Percentiles rank a stretch among this genome's conserved stretches.
phyloP scores from a whole-genome alignment of 1,139 yeast species.

The Geotrichum reessii region DNA sequence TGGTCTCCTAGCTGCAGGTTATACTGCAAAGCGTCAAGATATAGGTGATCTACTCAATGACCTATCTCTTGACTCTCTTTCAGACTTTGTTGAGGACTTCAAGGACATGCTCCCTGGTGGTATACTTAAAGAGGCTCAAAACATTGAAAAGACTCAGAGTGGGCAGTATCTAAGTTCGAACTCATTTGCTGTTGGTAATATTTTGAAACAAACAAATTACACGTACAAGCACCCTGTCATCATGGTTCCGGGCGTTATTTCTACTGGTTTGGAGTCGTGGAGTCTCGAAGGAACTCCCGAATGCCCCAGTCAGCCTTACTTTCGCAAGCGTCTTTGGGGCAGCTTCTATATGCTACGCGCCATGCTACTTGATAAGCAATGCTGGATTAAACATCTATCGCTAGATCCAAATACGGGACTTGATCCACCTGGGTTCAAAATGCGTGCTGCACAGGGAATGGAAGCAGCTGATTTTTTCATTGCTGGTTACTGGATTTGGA shows the following conservation, averaged over 20 bases:
- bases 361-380: conserved; percentile 83
- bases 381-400: conserved; percentile 91
- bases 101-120: conserved; percentile 52
- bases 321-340: conserved; percentile 92
- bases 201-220: conserved; percentile 50
- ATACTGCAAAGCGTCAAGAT: conserved; percentile 49
- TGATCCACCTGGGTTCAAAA: conserved; percentile 75
- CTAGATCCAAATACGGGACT: conserved; percentile 86
- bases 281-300: conserved; percentile 64
- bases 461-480: conserved; percentile 96
- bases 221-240: conserved; percentile 69
- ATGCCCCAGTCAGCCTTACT: conserved; percentile 79
- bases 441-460: conserved; percentile 92
- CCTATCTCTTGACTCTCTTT: conserved; percentile 47
- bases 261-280: conserved; percentile 96
- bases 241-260: conserved; percentile 92
- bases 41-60: conserved; percentile 49
- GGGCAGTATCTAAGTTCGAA: conserved; percentile 12
- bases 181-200: conserved; percentile 72
- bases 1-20: conserved; percentile 61
- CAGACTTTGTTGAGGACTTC: conserved; percentile 32
- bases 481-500: conserved; percentile 99
- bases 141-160: conserved; percentile 40
- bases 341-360: conserved; percentile 90
- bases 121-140: conserved; percentile 55